These are phyloP conservation scores for Puccinia novopanici DNA, from an alignment of 1,284 basidiomycete genomes.

Conservation along the genomic window DNA sequence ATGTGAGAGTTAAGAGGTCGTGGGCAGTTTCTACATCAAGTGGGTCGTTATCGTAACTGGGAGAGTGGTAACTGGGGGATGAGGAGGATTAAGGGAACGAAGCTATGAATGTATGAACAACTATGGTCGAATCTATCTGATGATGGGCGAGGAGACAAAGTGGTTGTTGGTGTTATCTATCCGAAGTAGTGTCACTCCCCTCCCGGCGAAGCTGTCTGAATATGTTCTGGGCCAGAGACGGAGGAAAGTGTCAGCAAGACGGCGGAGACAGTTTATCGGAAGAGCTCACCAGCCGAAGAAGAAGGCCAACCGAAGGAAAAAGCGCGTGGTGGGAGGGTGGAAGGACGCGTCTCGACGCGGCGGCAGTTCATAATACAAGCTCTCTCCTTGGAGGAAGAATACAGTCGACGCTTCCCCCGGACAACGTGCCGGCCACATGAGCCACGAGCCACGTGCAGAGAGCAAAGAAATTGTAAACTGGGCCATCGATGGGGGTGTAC, in stretches of 20 bases:
- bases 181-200: too few relatives aligned
- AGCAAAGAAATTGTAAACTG: too few relatives aligned
- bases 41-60: slow-evolving; percentile 32
- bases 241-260: too few relatives aligned
- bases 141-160: not conserved
- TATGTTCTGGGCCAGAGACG: too few relatives aligned
- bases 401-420: not conserved
- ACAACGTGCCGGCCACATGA: not conserved
- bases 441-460: slow-evolving; percentile 2
- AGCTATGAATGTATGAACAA: slow-evolving; percentile 6
- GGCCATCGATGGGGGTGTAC: too few relatives aligned
- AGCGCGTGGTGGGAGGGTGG: too few relatives aligned
- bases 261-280: not conserved
- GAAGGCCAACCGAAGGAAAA: not conserved
- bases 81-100: not conserved
- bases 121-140: not conserved
- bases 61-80: slow-evolving; percentile 2
- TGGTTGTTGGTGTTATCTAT: not conserved
- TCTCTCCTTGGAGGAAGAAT: not conserved
- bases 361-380: too few relatives aligned
- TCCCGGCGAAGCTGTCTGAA: too few relatives aligned
- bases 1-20: not conserved
- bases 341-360: not conserved
- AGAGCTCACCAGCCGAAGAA: not conserved
- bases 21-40: slow-evolving; percentile 29